Evolutionary conservation across 805 yeast species (phyloP).

Genomic region (Scheffersomyces stipitis): DNA sequence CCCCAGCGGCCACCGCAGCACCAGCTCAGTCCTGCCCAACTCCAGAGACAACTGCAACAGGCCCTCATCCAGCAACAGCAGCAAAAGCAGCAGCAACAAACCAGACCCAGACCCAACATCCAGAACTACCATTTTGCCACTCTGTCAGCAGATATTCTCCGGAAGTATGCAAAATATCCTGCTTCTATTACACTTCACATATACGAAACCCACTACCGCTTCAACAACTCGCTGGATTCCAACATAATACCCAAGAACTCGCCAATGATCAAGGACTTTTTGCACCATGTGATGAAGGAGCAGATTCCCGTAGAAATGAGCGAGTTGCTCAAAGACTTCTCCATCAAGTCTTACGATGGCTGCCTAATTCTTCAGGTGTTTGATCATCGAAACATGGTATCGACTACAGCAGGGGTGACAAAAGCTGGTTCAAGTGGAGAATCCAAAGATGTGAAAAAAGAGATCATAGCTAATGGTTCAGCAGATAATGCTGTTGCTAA

Average conservation of each 20-base stretch:
- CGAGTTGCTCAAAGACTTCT: constrained; percentile 86
- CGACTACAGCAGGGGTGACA: constrained; percentile 5
- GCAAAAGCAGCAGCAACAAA: constrained; percentile 21
- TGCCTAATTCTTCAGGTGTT: constrained; percentile 81
- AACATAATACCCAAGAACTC: constrained; percentile 73
- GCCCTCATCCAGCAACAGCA: constrained; percentile 8
- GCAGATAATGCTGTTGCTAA: not conserved
- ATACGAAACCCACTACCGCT: constrained; percentile 86
- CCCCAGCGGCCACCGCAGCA: constrained; percentile 2
- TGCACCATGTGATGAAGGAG: constrained; percentile 75
- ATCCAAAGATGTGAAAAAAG: not conserved
- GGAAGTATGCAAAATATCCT: constrained; percentile 72
- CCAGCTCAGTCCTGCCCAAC: constrained; percentile 9
- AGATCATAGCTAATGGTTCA: not conserved
- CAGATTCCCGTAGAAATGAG: constrained; percentile 86
- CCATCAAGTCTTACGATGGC: constrained; percentile 84
- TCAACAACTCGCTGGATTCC: constrained; percentile 85
- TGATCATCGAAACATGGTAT: constrained; percentile 67
- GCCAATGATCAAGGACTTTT: constrained; percentile 74
- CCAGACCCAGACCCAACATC: constrained; percentile 20
- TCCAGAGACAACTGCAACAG: constrained; percentile 10
- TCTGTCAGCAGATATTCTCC: constrained; percentile 68
- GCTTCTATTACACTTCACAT: constrained; percentile 88
- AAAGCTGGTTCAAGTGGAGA: not conserved
- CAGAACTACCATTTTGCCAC: constrained; percentile 60